Evolutionary conservation across 139 green algal genomes (phyloP), one percentile per base, ranked within the genome.

Genomic region (Chlorella sorokiniana): DNA sequence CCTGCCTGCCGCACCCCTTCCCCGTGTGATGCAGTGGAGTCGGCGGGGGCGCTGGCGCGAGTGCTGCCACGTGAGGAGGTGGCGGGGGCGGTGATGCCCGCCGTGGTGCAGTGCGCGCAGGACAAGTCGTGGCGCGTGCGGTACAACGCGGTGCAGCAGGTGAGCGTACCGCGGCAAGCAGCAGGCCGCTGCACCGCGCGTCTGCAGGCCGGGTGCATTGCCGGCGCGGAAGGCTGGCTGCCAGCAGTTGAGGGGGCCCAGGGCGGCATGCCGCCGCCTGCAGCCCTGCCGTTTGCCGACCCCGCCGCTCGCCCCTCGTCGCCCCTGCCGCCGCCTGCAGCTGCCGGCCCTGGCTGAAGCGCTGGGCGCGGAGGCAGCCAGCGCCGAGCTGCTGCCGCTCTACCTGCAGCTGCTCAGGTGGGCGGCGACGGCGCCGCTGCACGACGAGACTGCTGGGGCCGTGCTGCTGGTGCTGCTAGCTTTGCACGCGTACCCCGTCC

Each of bases 81-180:
- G 22, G 75, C 56, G 2, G 40, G 29, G 22, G 45, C 75, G 1
- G 75, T 72, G 10, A 56, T 81, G 75, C 75, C 75, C 18, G 75
- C 59, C 2, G 59, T 70, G 27, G 38, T 83, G 48, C 56, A 79
- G 52, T 85, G 84, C 40, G 52, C 84, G 65, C 81, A 94, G 89
- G 97, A 99, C 90, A 98, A 98, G 85, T 98, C 93, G 6, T 99
- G 97, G 97, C 92, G 97, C n/a, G 97, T 99, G 52, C 88, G 97
- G 0, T 99, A 99, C 89, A 98, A 98, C 65, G 95, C 98, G 14
- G 96, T 95, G 23, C 89, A 93, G 67, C 95, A 99, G 88, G 85
- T 98, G 59, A 89, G 91, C 65, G 84, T 94, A 61, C 83, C 98
- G 3, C 63, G 1, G 23, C 35, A 31, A 48, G 67, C 67, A 16